Base-by-base conservation (phyloP, 2,329 filamentous ascomycete genomes). In the Sclerotinia trifoliorum region DNA sequence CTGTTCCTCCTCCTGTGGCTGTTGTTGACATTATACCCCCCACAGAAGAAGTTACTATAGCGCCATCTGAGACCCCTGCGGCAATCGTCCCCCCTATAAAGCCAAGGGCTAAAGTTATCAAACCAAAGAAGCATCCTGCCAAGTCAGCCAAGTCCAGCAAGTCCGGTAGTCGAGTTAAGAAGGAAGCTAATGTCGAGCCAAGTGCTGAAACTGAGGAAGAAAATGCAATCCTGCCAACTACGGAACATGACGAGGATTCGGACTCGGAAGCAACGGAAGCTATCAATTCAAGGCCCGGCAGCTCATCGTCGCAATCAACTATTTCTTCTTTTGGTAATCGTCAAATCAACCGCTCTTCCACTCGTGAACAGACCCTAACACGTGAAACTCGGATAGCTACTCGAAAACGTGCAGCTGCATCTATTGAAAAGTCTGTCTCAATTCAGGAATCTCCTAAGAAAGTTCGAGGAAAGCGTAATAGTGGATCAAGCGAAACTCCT, bases 211-310 rank as follows among this genome's bases (percentile, higher is more conserved):
- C 61, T 51, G 65, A 57, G 32, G 72, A 71, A 35, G 68, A 70
- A n/a, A 66, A 75, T 42, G 71, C 69, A 29, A 57, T 75, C 10
- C 60, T 74, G 8, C 72, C 70, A 60, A 74, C 74, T 39, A 74
- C 73, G 2, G 74, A 74, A 63, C 70, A 71, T 29, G 72, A 74
- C 42, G 73, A 72, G 2, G 70, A 69, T 46, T 72, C 70, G 42
- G 49, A 57, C 29, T 62, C 60, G 32, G 69, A 58, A 29, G 68
- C 65, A 39, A 66, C 69, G 15, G 71, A 71, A 46, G 58, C 71
- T 26, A 67, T 66, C 46, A 68, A 69, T 24, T 72, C 73, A 39
- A 68, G 72, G 39, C 72, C 70, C 24, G 68, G 69, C 10, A 71
- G 71, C 29, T 70, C 73, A 42, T 73, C 72, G 7, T 74, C 74